Evolutionary conservation across 2,329 filamentous ascomycete species (phyloP), one percentile per base, ranked within the genome.

Genomic region (Xylariaceae sp.): DNA sequence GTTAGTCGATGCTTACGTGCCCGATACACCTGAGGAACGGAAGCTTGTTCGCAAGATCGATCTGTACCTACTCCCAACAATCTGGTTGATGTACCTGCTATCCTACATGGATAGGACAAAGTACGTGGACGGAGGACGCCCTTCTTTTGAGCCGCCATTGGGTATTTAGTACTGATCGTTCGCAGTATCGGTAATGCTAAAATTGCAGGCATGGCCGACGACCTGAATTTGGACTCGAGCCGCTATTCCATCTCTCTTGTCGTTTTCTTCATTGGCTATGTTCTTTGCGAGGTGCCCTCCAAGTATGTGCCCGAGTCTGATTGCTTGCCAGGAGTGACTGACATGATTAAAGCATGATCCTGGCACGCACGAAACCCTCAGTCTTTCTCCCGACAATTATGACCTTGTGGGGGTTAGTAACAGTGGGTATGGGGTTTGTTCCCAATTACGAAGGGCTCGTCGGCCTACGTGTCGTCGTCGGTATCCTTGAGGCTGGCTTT

Each of bases 221-320:
- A 68, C 38, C 60, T 69, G 17, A 43, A 74, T 41, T 78, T 88
- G 68, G 73, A 74, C 2, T 66, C 73, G 7, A 66, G 68, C 31
- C 68, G 79, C 57, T 87, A 85, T 61, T 84, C 83, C 54, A 67
- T 77, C 17, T 64, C 71, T 13, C 66, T 79, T 12, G 47, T 61
- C 13, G 72, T 87, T 49, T 87, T 87, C 66, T 87, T 87, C 65
- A 69, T 87, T 39, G 81, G 78, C 4, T 88, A 88, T 59, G 68
- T 81, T 1, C 59, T 84, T 22, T 83, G 81, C 51, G 81, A 85
- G 54, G 70, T 74, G 0, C 57, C 81, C 19, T 84, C 81, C 18
- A 86, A 87, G 48, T 50, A n/a, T n/a, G n/a, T n/a, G n/a, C n/a
- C n/a, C n/a, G n/a, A n/a, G n/a, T n/a, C n/a, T n/a, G n/a, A n/a